phyloP scores from a whole-genome alignment of 1,139 yeast species.

The Arxiozyma heterogenica region DNA sequence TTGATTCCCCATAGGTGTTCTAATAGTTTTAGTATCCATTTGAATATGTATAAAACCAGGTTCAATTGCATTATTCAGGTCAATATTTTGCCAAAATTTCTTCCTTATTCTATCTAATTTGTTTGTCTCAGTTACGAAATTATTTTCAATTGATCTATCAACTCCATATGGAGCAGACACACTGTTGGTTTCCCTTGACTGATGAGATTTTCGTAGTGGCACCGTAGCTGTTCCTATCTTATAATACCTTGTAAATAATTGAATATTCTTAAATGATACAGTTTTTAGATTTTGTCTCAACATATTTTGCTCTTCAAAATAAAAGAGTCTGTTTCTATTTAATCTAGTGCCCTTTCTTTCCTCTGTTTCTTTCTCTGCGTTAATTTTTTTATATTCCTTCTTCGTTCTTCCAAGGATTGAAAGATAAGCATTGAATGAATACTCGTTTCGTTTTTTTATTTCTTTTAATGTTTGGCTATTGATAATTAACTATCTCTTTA shows the following conservation, averaged over 20 bases:
- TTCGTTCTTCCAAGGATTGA: too few relatives aligned
- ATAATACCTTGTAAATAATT: not conserved
- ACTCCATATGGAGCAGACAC: slow-evolving; percentile 22
- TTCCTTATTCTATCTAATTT: slow-evolving; percentile 59
- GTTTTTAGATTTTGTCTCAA: not conserved
- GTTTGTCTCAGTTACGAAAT: slow-evolving; percentile 55
- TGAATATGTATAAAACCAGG: slow-evolving; percentile 41
- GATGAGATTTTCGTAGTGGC: not conserved
- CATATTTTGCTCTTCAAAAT: not conserved
- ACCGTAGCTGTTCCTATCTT: too few relatives aligned
- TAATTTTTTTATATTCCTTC: too few relatives aligned
- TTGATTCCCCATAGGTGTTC: slow-evolving; percentile 75
- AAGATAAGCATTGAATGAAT: too few relatives aligned
- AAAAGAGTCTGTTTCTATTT: not conserved
- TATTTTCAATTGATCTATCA: slow-evolving; percentile 43
- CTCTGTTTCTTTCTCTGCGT: not conserved
- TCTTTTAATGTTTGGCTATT: too few relatives aligned
- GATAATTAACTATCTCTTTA: too few relatives aligned
- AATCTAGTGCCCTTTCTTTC: not conserved
- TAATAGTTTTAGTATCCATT: slow-evolving; percentile 66
- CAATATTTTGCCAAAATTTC: slow-evolving; percentile 81
- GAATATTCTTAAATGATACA: not conserved
- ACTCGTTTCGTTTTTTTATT: too few relatives aligned
- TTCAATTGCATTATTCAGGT: slow-evolving; percentile 32
- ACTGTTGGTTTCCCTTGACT: not conserved